Conservation (phyloP, 202 grass and related monocot genomes). For the Panicum hallii region DNA sequence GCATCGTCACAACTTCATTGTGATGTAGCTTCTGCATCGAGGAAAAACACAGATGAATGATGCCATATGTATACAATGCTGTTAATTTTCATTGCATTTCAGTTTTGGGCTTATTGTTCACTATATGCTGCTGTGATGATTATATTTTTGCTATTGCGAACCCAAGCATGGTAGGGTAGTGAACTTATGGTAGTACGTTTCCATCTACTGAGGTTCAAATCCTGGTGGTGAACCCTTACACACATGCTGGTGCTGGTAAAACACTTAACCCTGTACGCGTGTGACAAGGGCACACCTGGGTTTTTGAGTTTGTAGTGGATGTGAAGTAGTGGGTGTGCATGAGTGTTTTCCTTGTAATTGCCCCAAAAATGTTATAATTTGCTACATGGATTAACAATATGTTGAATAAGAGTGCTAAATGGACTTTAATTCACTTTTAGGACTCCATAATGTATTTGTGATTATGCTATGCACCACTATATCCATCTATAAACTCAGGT, state of each 20-base stretch:
- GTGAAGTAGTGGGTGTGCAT: background rate
- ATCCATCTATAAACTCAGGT: constrained; percentile 24
- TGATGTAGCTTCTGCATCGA: constrained; percentile 36
- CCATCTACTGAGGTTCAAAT: background rate
- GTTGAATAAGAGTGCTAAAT: constrained; percentile 33
- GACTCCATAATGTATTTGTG: constrained; percentile 30
- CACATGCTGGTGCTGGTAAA: background rate
- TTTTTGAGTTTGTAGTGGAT: background rate
- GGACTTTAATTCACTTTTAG: constrained; percentile 21
- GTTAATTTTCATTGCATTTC: background rate
- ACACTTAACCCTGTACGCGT: background rate
- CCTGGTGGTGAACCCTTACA: background rate
- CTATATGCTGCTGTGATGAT: background rate
- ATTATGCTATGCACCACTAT: constrained; percentile 22
- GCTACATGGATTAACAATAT: background rate
- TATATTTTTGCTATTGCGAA: background rate
- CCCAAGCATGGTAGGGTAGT: background rate
- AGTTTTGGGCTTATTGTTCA: background rate
- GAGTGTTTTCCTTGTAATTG: background rate
- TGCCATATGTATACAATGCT: background rate
- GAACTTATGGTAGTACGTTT: background rate
- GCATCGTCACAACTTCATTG: background rate
- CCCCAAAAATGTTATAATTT: background rate
- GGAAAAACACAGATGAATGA: background rate
- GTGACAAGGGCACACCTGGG: background rate